These are phyloP conservation scores for Xerocomellus chrysenteron DNA, from an alignment of 768 basidiomycete species.

Conservation along the genomic window DNA sequence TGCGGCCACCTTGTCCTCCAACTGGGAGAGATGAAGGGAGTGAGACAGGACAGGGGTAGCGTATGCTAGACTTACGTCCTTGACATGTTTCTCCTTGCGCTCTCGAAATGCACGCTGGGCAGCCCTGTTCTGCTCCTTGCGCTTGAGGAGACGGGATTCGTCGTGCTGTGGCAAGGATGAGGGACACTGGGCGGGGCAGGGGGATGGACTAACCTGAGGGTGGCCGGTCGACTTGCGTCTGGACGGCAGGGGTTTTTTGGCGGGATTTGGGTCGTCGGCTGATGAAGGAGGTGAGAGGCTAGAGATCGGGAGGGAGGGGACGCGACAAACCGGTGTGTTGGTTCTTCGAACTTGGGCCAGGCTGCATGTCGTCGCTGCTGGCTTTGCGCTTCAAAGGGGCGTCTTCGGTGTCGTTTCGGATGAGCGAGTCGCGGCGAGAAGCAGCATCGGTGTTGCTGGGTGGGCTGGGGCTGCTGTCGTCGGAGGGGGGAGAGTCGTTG, in stretches of 20 bases:
- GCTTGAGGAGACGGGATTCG: slow-evolving; percentile 73
- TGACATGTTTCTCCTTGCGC: slow-evolving; percentile 95
- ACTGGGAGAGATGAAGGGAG: slow-evolving; percentile 39
- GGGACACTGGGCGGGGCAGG: background rate
- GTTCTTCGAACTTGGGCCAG: slow-evolving; percentile 65
- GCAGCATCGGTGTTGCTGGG: slow-evolving; percentile 42
- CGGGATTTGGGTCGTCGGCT: slow-evolving; percentile 26
- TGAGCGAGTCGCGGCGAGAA: slow-evolving; percentile 15
- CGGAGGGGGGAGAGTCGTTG: slow-evolving; percentile 56
- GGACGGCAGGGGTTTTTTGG: slow-evolving; percentile 26
- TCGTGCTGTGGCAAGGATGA: slow-evolving; percentile 44
- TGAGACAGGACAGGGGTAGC: slow-evolving; percentile 5
- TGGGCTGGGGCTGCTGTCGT: slow-evolving; percentile 80
- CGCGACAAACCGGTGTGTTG: slow-evolving; percentile 57
- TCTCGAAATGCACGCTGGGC: slow-evolving; percentile 98
- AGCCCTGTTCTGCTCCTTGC: slow-evolving; percentile 96
- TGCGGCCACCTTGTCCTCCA: slow-evolving; percentile 88
- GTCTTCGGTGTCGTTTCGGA: slow-evolving; percentile 43
- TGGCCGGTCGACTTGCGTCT: slow-evolving; percentile 44
- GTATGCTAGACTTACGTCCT: slow-evolving; percentile 65
- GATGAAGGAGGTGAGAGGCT: background rate
- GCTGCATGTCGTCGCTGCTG: slow-evolving; percentile 57
- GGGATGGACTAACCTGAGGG: slow-evolving; percentile 30
- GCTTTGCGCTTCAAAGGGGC: slow-evolving; percentile 75
- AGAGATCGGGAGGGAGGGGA: slow-evolving; percentile 2